A percentile compares a stretch with the other conserved stretches of the same genome.
Evolutionary conservation across 1,139 yeast genomes (phyloP).

Genomic region (Magnusiomyces paraingens): DNA sequence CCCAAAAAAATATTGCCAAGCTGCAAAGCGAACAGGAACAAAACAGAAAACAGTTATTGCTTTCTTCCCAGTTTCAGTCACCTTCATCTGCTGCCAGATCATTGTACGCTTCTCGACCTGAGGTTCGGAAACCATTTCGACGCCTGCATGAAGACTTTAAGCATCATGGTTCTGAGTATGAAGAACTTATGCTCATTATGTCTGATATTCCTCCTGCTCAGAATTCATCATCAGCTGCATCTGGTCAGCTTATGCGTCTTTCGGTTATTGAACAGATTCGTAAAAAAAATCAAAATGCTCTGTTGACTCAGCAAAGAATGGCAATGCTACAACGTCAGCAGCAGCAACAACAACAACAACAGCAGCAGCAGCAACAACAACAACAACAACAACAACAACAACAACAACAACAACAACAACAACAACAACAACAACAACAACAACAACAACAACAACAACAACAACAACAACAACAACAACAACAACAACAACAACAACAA

Average conservation of each 20-base stretch:
- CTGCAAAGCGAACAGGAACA: neutral
- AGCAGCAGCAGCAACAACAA: constrained; percentile 12
- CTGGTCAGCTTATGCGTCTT: constrained; percentile 38
- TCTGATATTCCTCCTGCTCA: constrained; percentile 29
- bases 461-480: constrained; percentile 9
- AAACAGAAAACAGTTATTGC: too few relatives aligned
- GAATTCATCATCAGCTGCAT: constrained; percentile 7
- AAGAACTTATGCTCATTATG: constrained; percentile 69
- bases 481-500: constrained; percentile 20
- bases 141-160: constrained; percentile 54
- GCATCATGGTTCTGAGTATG: constrained; percentile 76
- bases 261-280: constrained; percentile 38
- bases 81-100: constrained; percentile 16
- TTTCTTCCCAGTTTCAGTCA: neutral
- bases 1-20: constrained; percentile 1
- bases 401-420: constrained; percentile 14
- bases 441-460: constrained; percentile 11
- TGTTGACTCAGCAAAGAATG: constrained; percentile 19
- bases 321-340: constrained; percentile 15
- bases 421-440: constrained; percentile 6
- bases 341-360: constrained; percentile 17
- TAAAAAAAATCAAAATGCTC: constrained; percentile 32
- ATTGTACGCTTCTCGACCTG: constrained; percentile 24
- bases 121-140: constrained; percentile 25
- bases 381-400: constrained; percentile 18